Percentiles rank a stretch among this genome's conserved stretches.
phyloP scores from a whole-genome alignment of 192 early-diverging fungal genomes.

The Glomus cerebriforme region DNA sequence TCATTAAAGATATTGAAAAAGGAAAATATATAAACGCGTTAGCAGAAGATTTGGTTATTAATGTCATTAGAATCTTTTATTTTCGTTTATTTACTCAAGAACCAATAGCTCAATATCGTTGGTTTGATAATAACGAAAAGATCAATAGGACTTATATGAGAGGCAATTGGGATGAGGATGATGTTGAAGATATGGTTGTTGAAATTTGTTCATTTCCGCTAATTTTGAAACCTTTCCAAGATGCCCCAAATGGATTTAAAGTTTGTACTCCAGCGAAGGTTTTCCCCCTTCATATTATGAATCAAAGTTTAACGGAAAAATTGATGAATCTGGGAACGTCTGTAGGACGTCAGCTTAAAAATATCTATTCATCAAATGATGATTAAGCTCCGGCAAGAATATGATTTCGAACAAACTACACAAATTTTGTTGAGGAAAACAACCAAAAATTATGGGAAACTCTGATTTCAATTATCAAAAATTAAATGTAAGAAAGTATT shows the following conservation, averaged over 20 bases:
- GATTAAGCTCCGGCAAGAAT: no score
- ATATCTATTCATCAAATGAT: no score
- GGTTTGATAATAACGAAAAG: background rate
- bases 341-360: no score
- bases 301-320: no score
- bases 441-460: no score
- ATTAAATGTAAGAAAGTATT: no score
- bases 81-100: background rate
- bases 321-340: no score
- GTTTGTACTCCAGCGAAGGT: background rate
- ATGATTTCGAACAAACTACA: no score
- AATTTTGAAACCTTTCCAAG: background rate
- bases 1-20: background rate
- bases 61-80: conserved; percentile 12
- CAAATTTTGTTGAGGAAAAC: no score
- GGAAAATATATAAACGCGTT: background rate
- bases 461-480: no score
- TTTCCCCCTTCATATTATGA: background rate
- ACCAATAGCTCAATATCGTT: background rate
- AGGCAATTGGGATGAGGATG: background rate
- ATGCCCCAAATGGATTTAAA: background rate
- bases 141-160: background rate
- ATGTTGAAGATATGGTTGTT: background rate
- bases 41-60: background rate
- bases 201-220: background rate